Percentiles rank a stretch among this genome's conserved stretches.
phyloP scores from a whole-genome alignment of 176 grass and related monocot genomes.

The Carex scoparia region DNA sequence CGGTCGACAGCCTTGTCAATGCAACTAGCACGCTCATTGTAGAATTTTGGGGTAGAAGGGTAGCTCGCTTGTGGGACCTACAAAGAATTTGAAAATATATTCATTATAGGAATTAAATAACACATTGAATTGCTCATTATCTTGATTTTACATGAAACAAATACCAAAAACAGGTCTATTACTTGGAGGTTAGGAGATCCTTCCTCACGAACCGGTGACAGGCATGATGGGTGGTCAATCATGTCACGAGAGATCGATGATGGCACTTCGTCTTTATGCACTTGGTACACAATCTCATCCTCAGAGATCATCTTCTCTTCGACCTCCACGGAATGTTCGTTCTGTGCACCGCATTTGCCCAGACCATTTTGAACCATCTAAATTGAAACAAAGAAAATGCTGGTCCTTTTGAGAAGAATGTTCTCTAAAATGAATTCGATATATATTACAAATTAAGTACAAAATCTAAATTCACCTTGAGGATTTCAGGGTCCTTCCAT shows the following conservation, averaged over 20 bases:
- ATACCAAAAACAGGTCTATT: neutral
- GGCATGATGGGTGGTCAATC: conserved; percentile 57
- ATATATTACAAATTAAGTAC: neutral
- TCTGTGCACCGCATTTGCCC: conserved; percentile 57
- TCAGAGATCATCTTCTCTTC: conserved; percentile 84
- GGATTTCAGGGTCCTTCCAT: conserved; percentile 82
- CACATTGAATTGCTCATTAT: neutral
- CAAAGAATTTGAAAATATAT: neutral
- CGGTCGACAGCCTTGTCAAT: conserved; percentile 5
- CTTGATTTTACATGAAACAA: neutral
- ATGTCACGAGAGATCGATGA: conserved; percentile 39
- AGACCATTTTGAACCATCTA: conserved; percentile 91
- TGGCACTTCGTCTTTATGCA: conserved; percentile 25
- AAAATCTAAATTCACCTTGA: conserved; percentile 46
- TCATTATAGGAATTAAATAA: neutral
- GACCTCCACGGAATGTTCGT: conserved; percentile 23
- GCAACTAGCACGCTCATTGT: neutral
- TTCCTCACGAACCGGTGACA: conserved; percentile 78
- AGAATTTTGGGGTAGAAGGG: conserved; percentile 14
- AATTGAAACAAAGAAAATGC: conserved; percentile 14
- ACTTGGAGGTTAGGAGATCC: conserved; percentile 36
- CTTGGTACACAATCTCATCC: conserved; percentile 59
- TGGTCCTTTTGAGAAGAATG: neutral
- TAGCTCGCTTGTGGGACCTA: conserved; percentile 22
- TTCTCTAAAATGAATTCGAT: neutral